phyloP scores from a whole-genome alignment of 2,329 filamentous ascomycete species.

The Orbilia javanica region DNA sequence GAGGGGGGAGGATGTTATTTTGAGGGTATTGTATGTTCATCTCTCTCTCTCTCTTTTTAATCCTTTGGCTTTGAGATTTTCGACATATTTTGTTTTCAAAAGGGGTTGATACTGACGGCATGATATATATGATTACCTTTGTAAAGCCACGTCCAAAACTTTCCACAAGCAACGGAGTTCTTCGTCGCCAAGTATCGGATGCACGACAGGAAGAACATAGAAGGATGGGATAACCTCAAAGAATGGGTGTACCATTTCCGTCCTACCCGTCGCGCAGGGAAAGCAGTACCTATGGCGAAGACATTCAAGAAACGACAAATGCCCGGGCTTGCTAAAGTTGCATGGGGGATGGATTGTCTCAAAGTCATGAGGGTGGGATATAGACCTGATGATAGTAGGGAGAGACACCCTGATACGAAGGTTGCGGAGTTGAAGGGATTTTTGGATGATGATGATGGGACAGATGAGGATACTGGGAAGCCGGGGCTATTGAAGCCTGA shows the following conservation, averaged over 20 bases:
- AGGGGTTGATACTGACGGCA: constrained; percentile 6
- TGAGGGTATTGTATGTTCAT: constrained; percentile 64
- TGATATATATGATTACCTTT: constrained; percentile 14
- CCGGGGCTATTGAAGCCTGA: constrained; percentile 22
- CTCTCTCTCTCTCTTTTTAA: constrained; percentile 62
- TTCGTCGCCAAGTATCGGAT: constrained; percentile 71
- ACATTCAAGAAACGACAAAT: constrained; percentile 69
- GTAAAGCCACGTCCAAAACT: constrained; percentile 70
- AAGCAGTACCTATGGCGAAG: constrained; percentile 69
- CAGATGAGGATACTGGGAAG: constrained; percentile 14
- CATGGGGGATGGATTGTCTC: constrained; percentile 70
- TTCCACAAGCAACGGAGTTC: constrained; percentile 68
- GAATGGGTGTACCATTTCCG: constrained; percentile 68
- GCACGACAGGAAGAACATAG: constrained; percentile 66
- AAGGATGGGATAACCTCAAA: constrained; percentile 67
- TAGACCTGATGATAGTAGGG: constrained; percentile 54
- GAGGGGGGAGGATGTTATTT: constrained; percentile 61
- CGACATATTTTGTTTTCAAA: constrained; percentile 29
- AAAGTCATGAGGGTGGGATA: constrained; percentile 65
- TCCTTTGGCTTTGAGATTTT: too few species aligned
- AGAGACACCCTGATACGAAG: constrained; percentile 63
- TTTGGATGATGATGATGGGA: constrained; percentile 39
- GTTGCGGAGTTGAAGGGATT: constrained; percentile 70
- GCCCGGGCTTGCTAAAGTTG: constrained; percentile 69
- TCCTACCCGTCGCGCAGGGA: constrained; percentile 68